These are phyloP conservation scores for Lagenaria siceraria DNA, from an alignment of 306 rosid species.

Conservation along the genomic window DNA sequence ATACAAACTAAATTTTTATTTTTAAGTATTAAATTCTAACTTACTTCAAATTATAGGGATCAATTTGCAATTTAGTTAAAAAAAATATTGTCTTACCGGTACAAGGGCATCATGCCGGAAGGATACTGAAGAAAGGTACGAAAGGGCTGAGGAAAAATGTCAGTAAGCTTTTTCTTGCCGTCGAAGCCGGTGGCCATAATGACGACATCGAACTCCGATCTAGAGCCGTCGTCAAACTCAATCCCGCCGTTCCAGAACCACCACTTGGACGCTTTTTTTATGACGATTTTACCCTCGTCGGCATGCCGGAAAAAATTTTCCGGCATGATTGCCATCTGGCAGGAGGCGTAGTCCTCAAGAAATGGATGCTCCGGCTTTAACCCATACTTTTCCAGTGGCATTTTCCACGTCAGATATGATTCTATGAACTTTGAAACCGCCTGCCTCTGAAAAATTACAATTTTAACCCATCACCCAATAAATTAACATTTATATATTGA, in stretches of 20 bases:
- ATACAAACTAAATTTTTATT: too few relatives aligned
- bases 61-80: too few relatives aligned
- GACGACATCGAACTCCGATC: constrained; percentile 41
- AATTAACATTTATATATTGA: too few relatives aligned
- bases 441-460: constrained; percentile 14
- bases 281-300: constrained; percentile 36
- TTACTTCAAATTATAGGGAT: too few relatives aligned
- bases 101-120: constrained; percentile 44
- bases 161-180: constrained; percentile 40
- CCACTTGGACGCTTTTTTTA: constrained; percentile 41
- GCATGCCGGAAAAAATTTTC: constrained; percentile 41
- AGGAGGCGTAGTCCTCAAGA: constrained; percentile 59
- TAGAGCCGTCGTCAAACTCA: constrained; percentile 42
- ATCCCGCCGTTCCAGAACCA: constrained; percentile 45
- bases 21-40: too few relatives aligned
- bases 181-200: constrained; percentile 58
- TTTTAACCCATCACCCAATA: too few relatives aligned
- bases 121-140: constrained; percentile 26
- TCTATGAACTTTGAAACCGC: constrained; percentile 54
- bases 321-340: constrained; percentile 70
- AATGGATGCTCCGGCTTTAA: constrained; percentile 53
- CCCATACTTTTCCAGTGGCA: constrained; percentile 43
- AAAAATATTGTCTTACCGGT: constrained; percentile 13
- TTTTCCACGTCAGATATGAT: constrained; percentile 47
- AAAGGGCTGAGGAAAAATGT: constrained; percentile 37